phyloP scores from a whole-genome alignment of 2,329 filamentous ascomycete genomes.

The Rosellinia necatrix region DNA sequence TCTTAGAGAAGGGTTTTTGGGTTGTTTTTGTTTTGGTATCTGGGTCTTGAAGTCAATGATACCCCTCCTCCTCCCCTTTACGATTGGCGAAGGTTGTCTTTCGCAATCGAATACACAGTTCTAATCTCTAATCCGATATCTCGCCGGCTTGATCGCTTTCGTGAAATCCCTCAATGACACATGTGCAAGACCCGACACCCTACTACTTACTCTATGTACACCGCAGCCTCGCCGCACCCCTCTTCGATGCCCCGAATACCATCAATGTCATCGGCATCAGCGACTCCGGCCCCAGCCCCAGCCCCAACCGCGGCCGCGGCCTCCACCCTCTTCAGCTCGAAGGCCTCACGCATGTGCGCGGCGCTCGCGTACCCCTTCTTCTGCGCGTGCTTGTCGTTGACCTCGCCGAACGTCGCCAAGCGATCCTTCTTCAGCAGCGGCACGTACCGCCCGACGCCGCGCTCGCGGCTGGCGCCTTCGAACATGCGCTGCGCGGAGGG shows the following conservation, averaged over 20 bases:
- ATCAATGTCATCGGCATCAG: conserved; percentile 29
- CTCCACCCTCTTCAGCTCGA: conserved; percentile 30
- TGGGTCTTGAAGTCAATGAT: conserved; percentile 17
- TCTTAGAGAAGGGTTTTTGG: not conserved
- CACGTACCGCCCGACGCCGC: conserved; percentile 58
- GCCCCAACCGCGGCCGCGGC: conserved; percentile 41
- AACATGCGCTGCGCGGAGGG: conserved; percentile 53
- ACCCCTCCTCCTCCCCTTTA: conserved; percentile 11
- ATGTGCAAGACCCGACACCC: too few species aligned
- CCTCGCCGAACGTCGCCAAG: conserved; percentile 56
- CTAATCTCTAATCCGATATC: not conserved
- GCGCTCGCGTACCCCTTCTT: conserved; percentile 61
- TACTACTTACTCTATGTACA: conserved; percentile 22
- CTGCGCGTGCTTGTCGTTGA: conserved; percentile 66
- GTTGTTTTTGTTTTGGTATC: not conserved
- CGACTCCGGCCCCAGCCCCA: conserved; percentile 31
- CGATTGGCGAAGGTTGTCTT: not conserved
- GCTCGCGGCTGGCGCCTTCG: conserved; percentile 59
- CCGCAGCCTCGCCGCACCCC: conserved; percentile 36
- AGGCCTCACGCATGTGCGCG: conserved; percentile 48
- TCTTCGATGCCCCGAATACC: too few species aligned
- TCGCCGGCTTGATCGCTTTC: not conserved
- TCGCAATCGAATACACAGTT: not conserved
- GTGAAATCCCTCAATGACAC: not conserved
- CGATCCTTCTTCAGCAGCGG: conserved; percentile 57